A percentile compares a stretch with the other conserved stretches of the same genome.
Evolutionary conservation across 345 rosid genomes (phyloP).

Genomic region (Leavenworthia alabamica): DNA sequence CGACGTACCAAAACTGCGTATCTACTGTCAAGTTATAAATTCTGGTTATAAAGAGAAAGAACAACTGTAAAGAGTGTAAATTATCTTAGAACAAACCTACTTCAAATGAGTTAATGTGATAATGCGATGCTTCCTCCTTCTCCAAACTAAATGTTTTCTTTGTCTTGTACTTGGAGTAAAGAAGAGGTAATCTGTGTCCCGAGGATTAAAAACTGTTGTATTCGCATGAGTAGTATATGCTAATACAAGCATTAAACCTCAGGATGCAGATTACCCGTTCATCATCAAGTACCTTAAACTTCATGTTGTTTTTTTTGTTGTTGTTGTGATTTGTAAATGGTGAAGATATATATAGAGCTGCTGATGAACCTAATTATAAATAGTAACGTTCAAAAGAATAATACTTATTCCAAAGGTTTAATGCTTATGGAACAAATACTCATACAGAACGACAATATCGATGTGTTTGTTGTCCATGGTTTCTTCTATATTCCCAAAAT

Average conservation of each 20-base stretch:
- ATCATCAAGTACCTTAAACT: conserved; percentile 6
- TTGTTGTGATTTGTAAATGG: neutral
- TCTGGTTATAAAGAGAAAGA: neutral
- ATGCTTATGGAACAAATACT: conserved; percentile 31
- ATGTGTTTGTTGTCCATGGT: conserved; percentile 13
- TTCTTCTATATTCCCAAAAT: conserved; percentile 5
- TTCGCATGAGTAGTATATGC: neutral
- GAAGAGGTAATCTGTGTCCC: conserved; percentile 34
- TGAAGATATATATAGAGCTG: conserved; percentile 8
- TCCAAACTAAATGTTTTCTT: neutral
- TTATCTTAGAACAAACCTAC: neutral
- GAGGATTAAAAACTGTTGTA: conserved; percentile 20
- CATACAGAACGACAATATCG: neutral
- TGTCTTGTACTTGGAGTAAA: neutral
- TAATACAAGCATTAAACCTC: conserved; percentile 24
- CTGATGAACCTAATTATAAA: conserved; percentile 13
- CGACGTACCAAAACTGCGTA: neutral
- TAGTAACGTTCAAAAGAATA: conserved; percentile 23
- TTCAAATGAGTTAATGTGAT: neutral
- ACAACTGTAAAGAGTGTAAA: neutral
- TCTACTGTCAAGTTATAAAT: neutral
- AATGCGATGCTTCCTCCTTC: neutral
- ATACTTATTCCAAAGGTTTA: conserved; percentile 30
- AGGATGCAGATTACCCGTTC: conserved; percentile 35
- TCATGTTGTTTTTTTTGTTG: neutral